Conservation (phyloP, 306 rosid genomes). For the Pyrus betulifolia region DNA sequence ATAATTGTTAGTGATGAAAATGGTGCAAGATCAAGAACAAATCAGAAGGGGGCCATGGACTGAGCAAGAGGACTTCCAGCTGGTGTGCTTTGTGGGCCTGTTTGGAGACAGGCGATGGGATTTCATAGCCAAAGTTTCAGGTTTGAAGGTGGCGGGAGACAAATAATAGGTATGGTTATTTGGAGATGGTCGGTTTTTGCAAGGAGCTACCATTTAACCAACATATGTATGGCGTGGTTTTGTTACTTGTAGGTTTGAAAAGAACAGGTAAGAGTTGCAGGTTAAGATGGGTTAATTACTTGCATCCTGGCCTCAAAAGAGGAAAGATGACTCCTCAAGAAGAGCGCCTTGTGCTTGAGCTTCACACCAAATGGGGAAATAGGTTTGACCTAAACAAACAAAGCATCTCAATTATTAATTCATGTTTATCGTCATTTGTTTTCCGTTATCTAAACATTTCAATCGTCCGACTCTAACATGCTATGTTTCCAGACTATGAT, state of each 20-base stretch:
- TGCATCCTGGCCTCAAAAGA: constrained; percentile 90
- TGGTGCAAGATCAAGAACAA: constrained; percentile 37
- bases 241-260: constrained; percentile 60
- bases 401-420: background rate
- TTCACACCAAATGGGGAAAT: constrained; percentile 94
- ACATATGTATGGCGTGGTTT: background rate
- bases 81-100: constrained; percentile 67
- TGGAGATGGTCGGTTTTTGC: constrained; percentile 25
- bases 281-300: constrained; percentile 89
- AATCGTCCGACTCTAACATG: background rate
- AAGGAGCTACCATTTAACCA: constrained; percentile 39
- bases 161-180: constrained; percentile 56
- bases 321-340: constrained; percentile 90
- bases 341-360: constrained; percentile 76
- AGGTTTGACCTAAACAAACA: constrained; percentile 39
- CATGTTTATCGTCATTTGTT: background rate
- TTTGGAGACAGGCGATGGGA: constrained; percentile 99
- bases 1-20: background rate
- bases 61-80: constrained; percentile 78
- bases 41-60: constrained; percentile 93
- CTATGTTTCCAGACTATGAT: background rate
- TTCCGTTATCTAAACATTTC: background rate
- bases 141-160: constrained; percentile 99
- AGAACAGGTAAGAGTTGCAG: constrained; percentile 99
- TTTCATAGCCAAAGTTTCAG: constrained; percentile 90